Percentiles rank a stretch among this genome's conserved stretches.
Conservation (phyloP, 75 land plant genomes). For the Cryptomeria japonica region DNA sequence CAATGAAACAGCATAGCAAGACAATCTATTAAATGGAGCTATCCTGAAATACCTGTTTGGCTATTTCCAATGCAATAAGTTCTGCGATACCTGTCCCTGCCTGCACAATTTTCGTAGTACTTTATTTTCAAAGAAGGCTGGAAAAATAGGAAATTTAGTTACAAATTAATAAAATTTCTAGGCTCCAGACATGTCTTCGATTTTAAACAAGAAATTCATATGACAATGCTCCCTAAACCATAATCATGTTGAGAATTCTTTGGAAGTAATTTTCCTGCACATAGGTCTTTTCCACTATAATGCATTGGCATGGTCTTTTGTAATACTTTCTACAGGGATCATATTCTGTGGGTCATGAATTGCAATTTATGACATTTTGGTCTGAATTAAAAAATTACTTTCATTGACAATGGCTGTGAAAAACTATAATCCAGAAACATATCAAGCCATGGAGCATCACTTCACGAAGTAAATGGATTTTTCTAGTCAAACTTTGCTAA, state of each 20-base stretch:
- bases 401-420: constrained; percentile 1
- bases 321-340: neutral
- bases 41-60: constrained; percentile 49
- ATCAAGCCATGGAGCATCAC: neutral
- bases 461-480: neutral
- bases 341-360: neutral
- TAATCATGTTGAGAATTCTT: neutral
- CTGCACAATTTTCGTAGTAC: constrained; percentile 31
- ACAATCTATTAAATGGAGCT: neutral
- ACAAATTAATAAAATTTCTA: neutral
- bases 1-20: neutral
- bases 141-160: neutral
- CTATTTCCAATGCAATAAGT: constrained; percentile 79
- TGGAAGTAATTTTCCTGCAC: neutral
- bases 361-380: neutral
- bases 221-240: neutral
- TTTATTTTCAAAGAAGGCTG: constrained; percentile 3
- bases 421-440: neutral
- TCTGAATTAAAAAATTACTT: neutral
- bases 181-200: neutral
- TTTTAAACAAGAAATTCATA: neutral
- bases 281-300: neutral
- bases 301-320: neutral
- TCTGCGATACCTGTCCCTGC: constrained; percentile 96
- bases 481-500: neutral